phyloP scores from a whole-genome alignment of 2,329 filamentous ascomycete species.

The Trichophyton simii region DNA sequence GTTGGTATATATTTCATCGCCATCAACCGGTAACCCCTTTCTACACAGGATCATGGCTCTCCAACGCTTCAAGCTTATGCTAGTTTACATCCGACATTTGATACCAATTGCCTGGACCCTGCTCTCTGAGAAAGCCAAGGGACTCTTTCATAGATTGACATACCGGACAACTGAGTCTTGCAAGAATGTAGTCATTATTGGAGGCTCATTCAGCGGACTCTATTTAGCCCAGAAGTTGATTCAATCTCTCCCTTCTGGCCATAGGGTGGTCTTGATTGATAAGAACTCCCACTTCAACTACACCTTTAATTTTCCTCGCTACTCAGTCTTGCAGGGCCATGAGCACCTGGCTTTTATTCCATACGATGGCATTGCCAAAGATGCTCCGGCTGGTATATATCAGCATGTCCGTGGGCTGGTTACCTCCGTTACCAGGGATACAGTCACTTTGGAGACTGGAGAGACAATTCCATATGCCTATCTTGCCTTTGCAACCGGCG shows the following conservation, averaged over 20 bases:
- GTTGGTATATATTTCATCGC: too few species aligned
- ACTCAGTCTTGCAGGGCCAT: constrained; percentile 43
- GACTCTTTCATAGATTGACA: too few species aligned
- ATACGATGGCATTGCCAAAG: constrained; percentile 35
- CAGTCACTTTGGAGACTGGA: constrained; percentile 35
- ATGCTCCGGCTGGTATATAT: constrained; percentile 27
- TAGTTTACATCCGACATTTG: too few species aligned
- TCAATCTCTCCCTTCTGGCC: constrained; percentile 37
- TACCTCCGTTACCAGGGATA: constrained; percentile 28
- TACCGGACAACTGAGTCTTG: not conserved
- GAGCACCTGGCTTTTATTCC: constrained; percentile 51
- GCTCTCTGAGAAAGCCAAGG: too few species aligned
- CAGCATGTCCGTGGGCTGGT: constrained; percentile 31
- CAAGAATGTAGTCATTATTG: constrained; percentile 44
- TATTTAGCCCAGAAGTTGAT: constrained; percentile 38
- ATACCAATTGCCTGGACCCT: too few species aligned
- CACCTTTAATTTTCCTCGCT: constrained; percentile 48
- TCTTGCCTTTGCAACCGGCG: constrained; percentile 46
- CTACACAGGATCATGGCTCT: too few species aligned
- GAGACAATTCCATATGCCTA: constrained; percentile 41
- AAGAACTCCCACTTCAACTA: constrained; percentile 50
- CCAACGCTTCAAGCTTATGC: too few species aligned
- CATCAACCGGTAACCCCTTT: too few species aligned
- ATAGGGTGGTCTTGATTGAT: constrained; percentile 46
- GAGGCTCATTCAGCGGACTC: constrained; percentile 47